These are phyloP conservation scores for Phaeophleospora eucalypticola DNA, from an alignment of 2,329 filamentous ascomycete genomes.

Conservation along the genomic window DNA sequence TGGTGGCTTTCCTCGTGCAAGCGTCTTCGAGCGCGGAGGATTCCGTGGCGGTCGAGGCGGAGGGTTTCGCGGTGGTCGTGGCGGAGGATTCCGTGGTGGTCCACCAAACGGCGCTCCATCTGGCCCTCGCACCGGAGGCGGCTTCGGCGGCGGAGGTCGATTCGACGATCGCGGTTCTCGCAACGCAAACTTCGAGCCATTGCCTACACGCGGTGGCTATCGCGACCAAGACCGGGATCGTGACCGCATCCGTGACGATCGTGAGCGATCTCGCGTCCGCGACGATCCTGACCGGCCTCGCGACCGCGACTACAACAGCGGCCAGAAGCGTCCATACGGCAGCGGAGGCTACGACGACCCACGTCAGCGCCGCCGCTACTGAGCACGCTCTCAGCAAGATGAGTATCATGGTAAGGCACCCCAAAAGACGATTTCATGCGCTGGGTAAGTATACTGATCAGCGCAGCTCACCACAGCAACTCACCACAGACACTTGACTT, in stretches of 20 bases:
- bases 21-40: slow-evolving; percentile 52
- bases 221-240: slow-evolving; percentile 34
- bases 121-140: slow-evolving; percentile 41
- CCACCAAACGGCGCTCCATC: slow-evolving; percentile 47
- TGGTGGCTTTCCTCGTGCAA: slow-evolving; percentile 46
- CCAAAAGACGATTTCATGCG: slow-evolving; percentile 8
- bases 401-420: slow-evolving; percentile 20
- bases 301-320: slow-evolving; percentile 46
- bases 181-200: slow-evolving; percentile 80
- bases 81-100: slow-evolving; percentile 32
- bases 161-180: slow-evolving; percentile 49
- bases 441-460: slow-evolving; percentile 26
- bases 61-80: slow-evolving; percentile 42
- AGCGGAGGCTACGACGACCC: slow-evolving; percentile 73
- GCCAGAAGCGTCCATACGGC: slow-evolving; percentile 61
- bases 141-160: slow-evolving; percentile 36
- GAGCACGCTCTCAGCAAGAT: slow-evolving; percentile 5
- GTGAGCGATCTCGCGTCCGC: slow-evolving; percentile 26
- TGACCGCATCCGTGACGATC: slow-evolving; percentile 25
- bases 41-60: slow-evolving; percentile 52
- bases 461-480: slow-evolving; percentile 15
- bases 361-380: slow-evolving; percentile 59
- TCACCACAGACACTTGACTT: slow-evolving; percentile 7
- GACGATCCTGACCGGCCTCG: slow-evolving; percentile 11
- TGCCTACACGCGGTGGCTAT: slow-evolving; percentile 60